phyloP scores from a whole-genome alignment of 306 rosid genomes.

The Cicer judaicum region DNA sequence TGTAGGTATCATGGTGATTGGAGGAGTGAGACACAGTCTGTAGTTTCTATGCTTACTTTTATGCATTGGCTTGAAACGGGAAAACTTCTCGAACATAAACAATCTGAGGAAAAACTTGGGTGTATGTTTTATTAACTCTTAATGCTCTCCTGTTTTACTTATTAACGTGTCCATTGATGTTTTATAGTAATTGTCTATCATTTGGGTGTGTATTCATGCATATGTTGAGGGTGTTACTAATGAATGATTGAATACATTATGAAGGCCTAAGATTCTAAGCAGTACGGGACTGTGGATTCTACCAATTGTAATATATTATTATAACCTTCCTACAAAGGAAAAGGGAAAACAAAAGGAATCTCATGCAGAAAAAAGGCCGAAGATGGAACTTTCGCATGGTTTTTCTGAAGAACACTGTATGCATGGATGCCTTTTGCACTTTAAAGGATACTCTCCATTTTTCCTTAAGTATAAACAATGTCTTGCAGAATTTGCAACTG shows the following conservation, averaged over 20 bases:
- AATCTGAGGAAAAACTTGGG: slow-evolving; percentile 81
- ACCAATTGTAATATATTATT: background rate
- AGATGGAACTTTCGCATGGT: slow-evolving; percentile 13
- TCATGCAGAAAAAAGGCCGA: background rate
- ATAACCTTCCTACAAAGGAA: background rate
- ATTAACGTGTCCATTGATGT: background rate
- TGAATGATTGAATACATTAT: slow-evolving; percentile 33
- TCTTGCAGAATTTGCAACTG: slow-evolving; percentile 10
- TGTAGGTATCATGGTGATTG: slow-evolving; percentile 91
- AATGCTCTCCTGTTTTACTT: slow-evolving; percentile 1
- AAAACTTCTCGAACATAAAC: slow-evolving; percentile 74
- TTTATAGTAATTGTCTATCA: background rate
- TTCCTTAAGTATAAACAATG: background rate
- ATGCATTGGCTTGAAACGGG: slow-evolving; percentile 95
- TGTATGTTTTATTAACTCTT: slow-evolving; percentile 57
- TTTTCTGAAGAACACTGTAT: slow-evolving; percentile 8
- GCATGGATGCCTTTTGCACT: background rate
- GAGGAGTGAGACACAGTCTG: slow-evolving; percentile 90
- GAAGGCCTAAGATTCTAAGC: background rate
- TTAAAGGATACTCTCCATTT: background rate
- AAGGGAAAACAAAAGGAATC: slow-evolving; percentile 2
- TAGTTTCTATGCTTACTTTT: slow-evolving; percentile 81
- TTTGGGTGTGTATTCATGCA: slow-evolving; percentile 9
- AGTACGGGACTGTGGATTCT: slow-evolving; percentile 7
- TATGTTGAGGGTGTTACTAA: slow-evolving; percentile 3